Evolutionary conservation across 2,329 filamentous ascomycete genomes (phyloP), one percentile per base, ranked within the genome.

Genomic region (Tolypocladium guangdongense): DNA sequence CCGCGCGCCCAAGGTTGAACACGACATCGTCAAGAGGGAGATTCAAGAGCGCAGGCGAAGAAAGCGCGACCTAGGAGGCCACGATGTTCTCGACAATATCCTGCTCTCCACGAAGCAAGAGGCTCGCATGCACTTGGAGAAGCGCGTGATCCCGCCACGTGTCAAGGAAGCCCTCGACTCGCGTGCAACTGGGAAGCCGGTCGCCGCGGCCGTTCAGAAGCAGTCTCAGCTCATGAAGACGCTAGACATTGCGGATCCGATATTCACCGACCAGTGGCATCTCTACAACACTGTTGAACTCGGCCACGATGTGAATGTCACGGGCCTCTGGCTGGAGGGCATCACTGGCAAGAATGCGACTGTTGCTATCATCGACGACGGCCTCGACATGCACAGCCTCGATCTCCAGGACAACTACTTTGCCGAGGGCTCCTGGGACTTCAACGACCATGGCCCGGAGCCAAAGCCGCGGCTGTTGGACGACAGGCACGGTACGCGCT

Each of bases 261-360:
- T 95, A 51, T 99, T 97, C 71, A 77, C 80, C 43, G 87, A 95
- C 54, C 93, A 99, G 71, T 99, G 93, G 93, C 93, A 99, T 77
- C 74, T 99, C 48, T 85, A 87, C 74, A 99, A 99, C 66, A 77
- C 87, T 0, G 67, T 87, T 7, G 83, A 95, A 61, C 66, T 83
- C 0, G 92, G 91, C 7, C 88, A 97, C 70, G 93, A 99, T 67
- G 81, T 99, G 64, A 99, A 99, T 63, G 90, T 97, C n/a, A 95
- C 90, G 0, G 90, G 85, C 14, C 78, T 97, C 7, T 99, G 93
- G 93, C 67, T 89, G 61, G 83, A 93, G 61, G 92, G 91, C 5
- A 85, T 96, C 54, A 97, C 92, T 0, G 93, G 93, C 52, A 82
- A 89, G 62, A 92, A 92, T 56, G 81, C 87, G 20, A 96, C 89